phyloP scores from a whole-genome alignment of 2,329 filamentous ascomycete genomes.

The Curvularia eragrostidis region DNA sequence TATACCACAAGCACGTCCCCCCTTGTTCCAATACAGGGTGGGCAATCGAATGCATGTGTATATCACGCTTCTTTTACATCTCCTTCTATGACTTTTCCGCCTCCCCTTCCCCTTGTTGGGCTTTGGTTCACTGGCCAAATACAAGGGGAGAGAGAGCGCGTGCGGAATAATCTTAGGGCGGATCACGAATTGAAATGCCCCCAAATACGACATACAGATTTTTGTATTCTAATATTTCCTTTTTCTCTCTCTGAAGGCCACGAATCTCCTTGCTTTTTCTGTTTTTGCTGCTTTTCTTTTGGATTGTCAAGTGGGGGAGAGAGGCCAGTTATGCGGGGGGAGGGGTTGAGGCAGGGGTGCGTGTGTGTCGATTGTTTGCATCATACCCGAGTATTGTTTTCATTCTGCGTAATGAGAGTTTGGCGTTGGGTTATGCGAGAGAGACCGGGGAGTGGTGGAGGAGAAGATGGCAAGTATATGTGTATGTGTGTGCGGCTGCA shows the following conservation, averaged over 20 bases:
- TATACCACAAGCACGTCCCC: not conserved
- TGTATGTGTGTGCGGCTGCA: too few relatives aligned
- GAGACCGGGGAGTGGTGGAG: not conserved
- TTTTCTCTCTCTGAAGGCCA: not conserved
- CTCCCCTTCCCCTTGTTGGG: not conserved
- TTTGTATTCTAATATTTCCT: constrained; percentile 8
- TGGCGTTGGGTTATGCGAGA: not conserved
- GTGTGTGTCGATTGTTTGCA: constrained; percentile 9
- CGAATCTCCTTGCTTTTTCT: constrained; percentile 5
- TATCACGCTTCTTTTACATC: not conserved
- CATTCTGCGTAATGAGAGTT: not conserved
- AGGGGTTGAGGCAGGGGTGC: not conserved
- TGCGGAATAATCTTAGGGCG: not conserved
- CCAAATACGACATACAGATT: constrained; percentile 2
- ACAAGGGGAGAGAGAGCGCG: not conserved
- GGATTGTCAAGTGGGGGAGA: not conserved
- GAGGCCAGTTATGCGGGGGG: not conserved
- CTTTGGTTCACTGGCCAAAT: not conserved
- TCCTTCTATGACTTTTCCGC: not conserved
- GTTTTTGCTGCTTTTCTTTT: not conserved
- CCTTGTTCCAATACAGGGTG: too few relatives aligned
- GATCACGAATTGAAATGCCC: not conserved
- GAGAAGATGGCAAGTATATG: too few relatives aligned
- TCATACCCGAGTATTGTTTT: constrained; percentile 7
- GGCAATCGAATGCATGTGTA: not conserved